Evolutionary conservation across 2,329 filamentous ascomycete genomes (phyloP).

Genomic region (Boeremia exigua): DNA sequence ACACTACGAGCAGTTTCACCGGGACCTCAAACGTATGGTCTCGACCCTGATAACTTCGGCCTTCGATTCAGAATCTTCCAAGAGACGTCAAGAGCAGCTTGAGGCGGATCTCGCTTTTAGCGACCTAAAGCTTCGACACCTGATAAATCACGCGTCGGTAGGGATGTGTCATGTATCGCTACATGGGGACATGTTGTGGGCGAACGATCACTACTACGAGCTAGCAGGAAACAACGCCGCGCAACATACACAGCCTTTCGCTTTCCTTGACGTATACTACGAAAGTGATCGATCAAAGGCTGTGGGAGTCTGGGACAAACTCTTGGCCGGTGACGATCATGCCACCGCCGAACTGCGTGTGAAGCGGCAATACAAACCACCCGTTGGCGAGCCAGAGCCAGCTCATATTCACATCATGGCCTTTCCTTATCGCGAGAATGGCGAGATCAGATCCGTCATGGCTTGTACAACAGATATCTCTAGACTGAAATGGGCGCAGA

Average conservation of each 20-base stretch:
- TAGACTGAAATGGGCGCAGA: slow-evolving; percentile 48
- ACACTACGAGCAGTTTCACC: slow-evolving; percentile 40
- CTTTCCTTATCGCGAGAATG: slow-evolving; percentile 42
- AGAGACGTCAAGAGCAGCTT: slow-evolving; percentile 37
- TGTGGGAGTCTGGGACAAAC: slow-evolving; percentile 32
- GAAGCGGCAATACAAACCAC: slow-evolving; percentile 40
- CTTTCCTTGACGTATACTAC: slow-evolving; percentile 36
- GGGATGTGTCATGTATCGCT: slow-evolving; percentile 43
- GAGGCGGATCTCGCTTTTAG: slow-evolving; percentile 44
- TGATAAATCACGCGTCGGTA: slow-evolving; percentile 45
- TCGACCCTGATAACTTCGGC: slow-evolving; percentile 38
- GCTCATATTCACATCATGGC: slow-evolving; percentile 42
- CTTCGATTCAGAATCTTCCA: slow-evolving; percentile 27
- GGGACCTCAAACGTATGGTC: slow-evolving; percentile 40
- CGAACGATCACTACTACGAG: slow-evolving; percentile 44
- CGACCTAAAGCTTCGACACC: slow-evolving; percentile 43
- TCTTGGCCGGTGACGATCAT: slow-evolving; percentile 34
- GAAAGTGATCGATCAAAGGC: slow-evolving; percentile 37
- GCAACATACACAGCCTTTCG: slow-evolving; percentile 21
- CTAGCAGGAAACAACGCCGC: slow-evolving; percentile 30
- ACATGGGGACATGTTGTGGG: slow-evolving; percentile 42
- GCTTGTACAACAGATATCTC: slow-evolving; percentile 50
- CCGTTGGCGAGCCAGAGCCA: slow-evolving; percentile 39
- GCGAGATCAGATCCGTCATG: slow-evolving; percentile 42
- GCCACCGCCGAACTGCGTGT: slow-evolving; percentile 36